These are phyloP conservation scores for Microcyclospora tardicrescens DNA, from an alignment of 2,329 filamentous ascomycete genomes.

Conservation along the genomic window DNA sequence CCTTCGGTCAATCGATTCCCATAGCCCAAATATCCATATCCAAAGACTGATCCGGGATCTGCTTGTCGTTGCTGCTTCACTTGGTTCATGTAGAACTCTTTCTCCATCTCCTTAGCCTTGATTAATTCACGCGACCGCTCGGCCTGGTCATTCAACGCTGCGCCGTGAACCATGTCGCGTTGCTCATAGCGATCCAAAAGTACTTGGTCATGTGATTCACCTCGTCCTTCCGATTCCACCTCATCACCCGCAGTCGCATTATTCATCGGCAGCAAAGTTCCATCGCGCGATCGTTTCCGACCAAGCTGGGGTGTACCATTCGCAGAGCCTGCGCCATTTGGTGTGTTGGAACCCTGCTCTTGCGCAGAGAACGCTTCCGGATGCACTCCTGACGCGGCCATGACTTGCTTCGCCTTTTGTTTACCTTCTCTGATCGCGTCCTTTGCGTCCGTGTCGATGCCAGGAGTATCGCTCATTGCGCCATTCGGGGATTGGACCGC, in stretches of 20 bases:
- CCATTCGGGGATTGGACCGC: conserved; percentile 12
- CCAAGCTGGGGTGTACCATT: conserved; percentile 38
- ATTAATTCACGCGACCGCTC: conserved; percentile 34
- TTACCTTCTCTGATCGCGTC: conserved; percentile 46
- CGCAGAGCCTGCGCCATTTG: conserved; percentile 20
- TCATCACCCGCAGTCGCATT: conserved; percentile 4
- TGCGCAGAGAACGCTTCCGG: conserved; percentile 22
- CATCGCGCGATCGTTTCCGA: conserved; percentile 48
- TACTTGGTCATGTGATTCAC: conserved; percentile 16
- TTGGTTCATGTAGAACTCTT: conserved; percentile 53
- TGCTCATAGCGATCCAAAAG: conserved; percentile 52
- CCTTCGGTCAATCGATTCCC: conserved; percentile 74
- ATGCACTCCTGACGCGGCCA: conserved; percentile 39
- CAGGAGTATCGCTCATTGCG: conserved; percentile 8
- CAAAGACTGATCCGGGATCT: conserved; percentile 48
- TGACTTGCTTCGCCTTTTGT: conserved; percentile 45
- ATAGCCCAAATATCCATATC: conserved; percentile 70
- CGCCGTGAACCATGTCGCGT: conserved; percentile 48
- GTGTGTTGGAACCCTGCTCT: conserved; percentile 1
- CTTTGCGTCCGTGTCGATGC: conserved; percentile 14
- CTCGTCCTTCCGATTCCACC: conserved; percentile 3
- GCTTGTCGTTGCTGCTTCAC: conserved; percentile 47
- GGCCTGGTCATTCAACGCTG: conserved; percentile 38
- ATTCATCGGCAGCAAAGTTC: conserved; percentile 37
- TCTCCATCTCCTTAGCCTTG: conserved; percentile 51